These are phyloP conservation scores for Colletotrichum chrysophilum DNA, from an alignment of 2,329 filamentous ascomycete species.

Conservation along the genomic window DNA sequence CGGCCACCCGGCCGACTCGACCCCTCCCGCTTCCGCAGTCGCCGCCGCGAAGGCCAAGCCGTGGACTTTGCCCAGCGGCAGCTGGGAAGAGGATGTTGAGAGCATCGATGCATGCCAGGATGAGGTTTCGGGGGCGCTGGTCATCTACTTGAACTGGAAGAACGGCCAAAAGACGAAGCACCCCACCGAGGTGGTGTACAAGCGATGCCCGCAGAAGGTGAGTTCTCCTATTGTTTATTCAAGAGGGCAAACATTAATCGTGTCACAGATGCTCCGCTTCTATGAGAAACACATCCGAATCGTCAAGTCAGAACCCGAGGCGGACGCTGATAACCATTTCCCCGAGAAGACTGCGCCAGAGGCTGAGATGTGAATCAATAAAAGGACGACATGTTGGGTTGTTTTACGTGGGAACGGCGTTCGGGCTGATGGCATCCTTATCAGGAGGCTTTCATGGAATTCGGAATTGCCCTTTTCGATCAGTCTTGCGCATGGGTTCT, in stretches of 20 bases:
- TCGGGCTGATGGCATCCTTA: neutral
- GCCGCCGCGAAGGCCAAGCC: constrained; percentile 37
- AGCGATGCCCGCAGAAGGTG: constrained; percentile 81
- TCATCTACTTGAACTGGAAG: constrained; percentile 77
- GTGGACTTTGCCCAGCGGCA: constrained; percentile 74
- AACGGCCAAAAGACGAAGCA: constrained; percentile 78
- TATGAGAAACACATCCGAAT: constrained; percentile 65
- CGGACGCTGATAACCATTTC: neutral
- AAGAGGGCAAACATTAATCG: neutral
- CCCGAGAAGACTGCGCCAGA: neutral
- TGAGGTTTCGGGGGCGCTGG: constrained; percentile 60
- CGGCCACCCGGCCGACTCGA: constrained; percentile 53
- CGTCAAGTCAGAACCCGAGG: constrained; percentile 39
- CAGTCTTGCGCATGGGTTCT: neutral
- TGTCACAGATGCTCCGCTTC: constrained; percentile 60
- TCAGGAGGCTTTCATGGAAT: neutral
- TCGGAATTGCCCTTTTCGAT: neutral
- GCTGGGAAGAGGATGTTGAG: constrained; percentile 77
- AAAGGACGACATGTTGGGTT: neutral
- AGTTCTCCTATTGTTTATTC: constrained; percentile 11
- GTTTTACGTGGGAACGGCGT: neutral
- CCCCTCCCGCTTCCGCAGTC: constrained; percentile 49
- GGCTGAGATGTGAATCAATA: neutral
- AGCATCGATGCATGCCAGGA: constrained; percentile 77
- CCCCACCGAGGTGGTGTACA: constrained; percentile 69